phyloP scores from a whole-genome alignment of 352 stramenopile genomes.

The Globisporangium paddicum region DNA sequence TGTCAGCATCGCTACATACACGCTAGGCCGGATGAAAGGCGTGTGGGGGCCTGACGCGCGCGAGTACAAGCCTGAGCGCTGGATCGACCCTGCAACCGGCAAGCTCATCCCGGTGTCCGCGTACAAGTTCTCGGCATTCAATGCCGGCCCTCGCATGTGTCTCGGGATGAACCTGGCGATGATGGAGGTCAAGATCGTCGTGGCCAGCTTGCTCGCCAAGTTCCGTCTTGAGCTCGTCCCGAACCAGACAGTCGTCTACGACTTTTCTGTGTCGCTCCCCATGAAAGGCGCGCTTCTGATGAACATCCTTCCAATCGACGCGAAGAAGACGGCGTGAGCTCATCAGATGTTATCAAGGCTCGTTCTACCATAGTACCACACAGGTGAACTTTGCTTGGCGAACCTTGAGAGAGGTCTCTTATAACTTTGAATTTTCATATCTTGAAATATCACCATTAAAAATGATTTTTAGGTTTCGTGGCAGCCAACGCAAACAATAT shows the following conservation, averaged over 20 bases:
- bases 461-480: background rate
- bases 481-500: background rate
- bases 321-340: background rate
- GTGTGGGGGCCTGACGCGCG: slow-evolving; percentile 46
- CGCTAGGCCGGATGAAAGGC: slow-evolving; percentile 35
- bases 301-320: background rate
- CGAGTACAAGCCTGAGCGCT: slow-evolving; percentile 52
- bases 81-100: slow-evolving; percentile 22
- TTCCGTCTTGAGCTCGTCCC: slow-evolving; percentile 23
- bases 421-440: background rate
- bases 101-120: slow-evolving; percentile 17
- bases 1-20: slow-evolving; percentile 37
- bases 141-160: slow-evolving; percentile 36
- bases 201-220: slow-evolving; percentile 20
- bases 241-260: slow-evolving; percentile 7
- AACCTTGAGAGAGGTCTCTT: background rate
- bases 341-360: too few species aligned
- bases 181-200: slow-evolving; percentile 42
- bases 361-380: too few species aligned
- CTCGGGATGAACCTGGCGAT: slow-evolving; percentile 37
- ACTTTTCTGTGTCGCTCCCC: slow-evolving; percentile 10
- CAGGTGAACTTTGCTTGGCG: too few species aligned
- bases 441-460: background rate
- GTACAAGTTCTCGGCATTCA: slow-evolving; percentile 42
- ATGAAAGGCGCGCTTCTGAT: slow-evolving; percentile 8